Evolutionary conservation across 371 early-diverging fungal species (phyloP), one percentile per base, ranked within the genome.

Genomic region (Lichtheimia corymbifera): DNA sequence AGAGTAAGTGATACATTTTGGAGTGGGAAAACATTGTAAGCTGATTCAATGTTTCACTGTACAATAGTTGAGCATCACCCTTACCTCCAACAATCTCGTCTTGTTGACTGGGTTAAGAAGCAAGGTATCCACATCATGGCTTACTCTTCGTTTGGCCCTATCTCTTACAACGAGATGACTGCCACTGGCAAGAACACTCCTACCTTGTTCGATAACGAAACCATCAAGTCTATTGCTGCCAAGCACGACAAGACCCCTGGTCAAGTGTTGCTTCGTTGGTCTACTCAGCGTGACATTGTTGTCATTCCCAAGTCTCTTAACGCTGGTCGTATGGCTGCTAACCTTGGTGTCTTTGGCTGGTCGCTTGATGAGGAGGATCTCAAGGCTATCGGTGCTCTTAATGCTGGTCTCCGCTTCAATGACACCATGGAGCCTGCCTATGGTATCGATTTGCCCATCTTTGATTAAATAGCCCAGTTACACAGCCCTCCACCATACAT

Each of bases 41-140:
- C 41, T 20, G n/a, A 17, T 52, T 4, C 13, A 50, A 49, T 18
- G 5, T 27, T 18, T 6, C 17, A 4, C 18, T 58, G 13, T 45
- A 58, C 5, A n/a, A 89, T 91, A 77, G 71, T 88, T 40, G 88
- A 92, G 61, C 70, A 79, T 35, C 88, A 90, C 63, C 88, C 86
- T n/a, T 85, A 87, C 63, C 73, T 88, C 44, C 81, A 80, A 57
- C 88, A 89, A 50, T 50, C 65, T 5, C 66, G 70, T 1, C 63
- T 86, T 15, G 68, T 82, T 57, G 20, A 64, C 30, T 67, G 66
- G 64, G 79, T 72, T 18, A 61, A 80, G 53, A 60, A 64, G 59
- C 65, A 81, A 53, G 73, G 76, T 43, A 68, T 83, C 25, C 73
- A 72, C 52, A 61, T 83, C 51, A 81, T 73, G 13, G 84, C 78